Percentiles rank a stretch among this genome's conserved stretches.
These are phyloP conservation scores for Cryptococcus sp. DNA, from an alignment of 1,284 basidiomycete genomes.

Conservation along the genomic window DNA sequence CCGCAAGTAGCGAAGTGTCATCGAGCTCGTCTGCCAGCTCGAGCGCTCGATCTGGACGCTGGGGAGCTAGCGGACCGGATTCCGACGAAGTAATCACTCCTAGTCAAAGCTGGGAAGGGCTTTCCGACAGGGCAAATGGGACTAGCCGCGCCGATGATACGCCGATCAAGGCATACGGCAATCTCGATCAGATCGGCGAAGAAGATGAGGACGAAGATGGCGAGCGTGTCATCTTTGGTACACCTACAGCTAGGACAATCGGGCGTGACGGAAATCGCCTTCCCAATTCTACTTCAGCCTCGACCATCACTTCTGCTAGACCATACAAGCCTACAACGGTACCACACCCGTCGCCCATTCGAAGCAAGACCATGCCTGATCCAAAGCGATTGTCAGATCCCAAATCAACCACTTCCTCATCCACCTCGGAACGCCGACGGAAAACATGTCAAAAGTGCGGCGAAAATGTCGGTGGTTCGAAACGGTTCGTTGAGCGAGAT, in stretches of 20 bases:
- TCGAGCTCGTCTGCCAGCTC: constrained; percentile 25
- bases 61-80: constrained; percentile 30
- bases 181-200: constrained; percentile 43
- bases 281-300: constrained; percentile 15
- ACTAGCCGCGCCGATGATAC: constrained; percentile 2
- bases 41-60: constrained; percentile 23
- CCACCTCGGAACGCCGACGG: constrained; percentile 7
- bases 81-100: constrained; percentile 49
- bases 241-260: constrained; percentile 3
- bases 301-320: constrained; percentile 15
- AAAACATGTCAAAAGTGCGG: constrained; percentile 66
- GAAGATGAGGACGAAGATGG: constrained; percentile 41
- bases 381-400: neutral
- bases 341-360: constrained; percentile 15
- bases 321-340: constrained; percentile 12
- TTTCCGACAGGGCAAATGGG: constrained; percentile 27
- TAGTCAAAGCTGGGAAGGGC: constrained; percentile 47
- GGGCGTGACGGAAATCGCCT: constrained; percentile 2
- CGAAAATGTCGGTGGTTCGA: constrained; percentile 66
- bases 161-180: constrained; percentile 3
- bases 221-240: constrained; percentile 37
- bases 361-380: constrained; percentile 10
- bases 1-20: constrained; percentile 42
- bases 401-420: constrained; percentile 3
- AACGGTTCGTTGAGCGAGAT: constrained; percentile 71